Evolutionary conservation across 495 filamentous ascomycete species (phyloP), one percentile per base, ranked within the genome.

Genomic region (Penicillium daleae): DNA sequence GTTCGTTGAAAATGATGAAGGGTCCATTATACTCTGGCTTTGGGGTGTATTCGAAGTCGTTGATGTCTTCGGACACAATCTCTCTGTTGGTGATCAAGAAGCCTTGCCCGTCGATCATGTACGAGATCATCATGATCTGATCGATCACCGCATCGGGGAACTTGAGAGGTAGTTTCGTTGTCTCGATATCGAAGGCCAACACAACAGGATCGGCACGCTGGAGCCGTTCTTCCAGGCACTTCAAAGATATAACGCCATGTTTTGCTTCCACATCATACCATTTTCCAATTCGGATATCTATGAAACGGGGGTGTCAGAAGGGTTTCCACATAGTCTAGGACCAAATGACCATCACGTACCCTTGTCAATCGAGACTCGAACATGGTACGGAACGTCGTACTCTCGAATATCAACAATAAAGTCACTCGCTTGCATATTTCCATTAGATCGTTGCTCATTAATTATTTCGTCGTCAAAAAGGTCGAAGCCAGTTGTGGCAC

Each of bases 121-220:
- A 99, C 17, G 96, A 98, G 67, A 99, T 96, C 95, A 99, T 99
- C 94, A 99, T 99, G 66, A 99, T 89, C 76, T 97, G 95, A 77
- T 99, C 95, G 65, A 97, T 88, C 2, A 91, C 83, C 0, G 95
- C 89, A 72, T 98, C 96, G n/a, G 95, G 95, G 71, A 99, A 99
- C 74, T 99, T 99, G 52, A 99, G 80, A 15, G 95, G 95, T 35
- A 96, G 82, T 67, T 99, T 99, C 4, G 92, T 96, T 24, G 95
- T 98, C 72, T 99, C 95, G 70, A 99, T 99, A 86, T 99, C 95
- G 77, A 86, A 99, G 13, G 95, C 95, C 80, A 99, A 89, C 19
- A 99, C 91, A 21, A 99, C 91, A 0, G 95, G 95, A 70, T 99
- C 95, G 13, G 95, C 92, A 75, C 90, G 87, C 62, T 89, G 85